Evolutionary conservation across 257 asterid genomes (phyloP).

Genomic region (Parsonsia alboflavescens): DNA sequence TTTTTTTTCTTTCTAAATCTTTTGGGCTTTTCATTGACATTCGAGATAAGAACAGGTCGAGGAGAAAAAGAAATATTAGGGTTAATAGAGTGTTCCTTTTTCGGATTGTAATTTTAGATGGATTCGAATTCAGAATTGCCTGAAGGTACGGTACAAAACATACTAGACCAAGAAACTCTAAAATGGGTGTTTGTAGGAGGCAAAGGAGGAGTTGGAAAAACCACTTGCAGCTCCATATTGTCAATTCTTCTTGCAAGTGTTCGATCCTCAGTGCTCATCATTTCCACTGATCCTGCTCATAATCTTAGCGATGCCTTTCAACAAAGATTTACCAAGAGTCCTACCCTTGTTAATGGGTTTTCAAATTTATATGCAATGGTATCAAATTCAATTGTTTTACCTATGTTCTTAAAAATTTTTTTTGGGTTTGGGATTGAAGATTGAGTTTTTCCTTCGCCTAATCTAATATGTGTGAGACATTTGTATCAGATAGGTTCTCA

Average conservation of each 20-base stretch:
- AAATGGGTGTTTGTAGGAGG: conserved; percentile 99
- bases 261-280: conserved; percentile 79
- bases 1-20: not conserved
- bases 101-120: conserved; percentile 27
- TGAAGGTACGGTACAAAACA: conserved; percentile 68
- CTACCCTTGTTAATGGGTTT: conserved; percentile 92
- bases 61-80: not conserved
- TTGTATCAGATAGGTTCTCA: not conserved
- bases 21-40: not conserved
- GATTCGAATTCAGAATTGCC: conserved; percentile 54
- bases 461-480: not conserved
- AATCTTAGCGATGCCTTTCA: conserved; percentile 96
- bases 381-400: not conserved
- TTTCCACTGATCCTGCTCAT: conserved; percentile 97
- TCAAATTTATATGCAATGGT: conserved; percentile 96
- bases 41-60: not conserved
- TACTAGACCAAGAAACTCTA: conserved; percentile 66
- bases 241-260: conserved; percentile 63
- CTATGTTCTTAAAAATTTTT: not conserved
- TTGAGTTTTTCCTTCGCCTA: not conserved
- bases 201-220: conserved; percentile 94
- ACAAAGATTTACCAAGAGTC: conserved; percentile 80
- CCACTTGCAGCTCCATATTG: conserved; percentile 85
- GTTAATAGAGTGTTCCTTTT: not conserved
- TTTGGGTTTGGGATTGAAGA: not conserved